phyloP scores from a whole-genome alignment of 192 early-diverging fungal genomes.

The Backusella mclennaniae region DNA sequence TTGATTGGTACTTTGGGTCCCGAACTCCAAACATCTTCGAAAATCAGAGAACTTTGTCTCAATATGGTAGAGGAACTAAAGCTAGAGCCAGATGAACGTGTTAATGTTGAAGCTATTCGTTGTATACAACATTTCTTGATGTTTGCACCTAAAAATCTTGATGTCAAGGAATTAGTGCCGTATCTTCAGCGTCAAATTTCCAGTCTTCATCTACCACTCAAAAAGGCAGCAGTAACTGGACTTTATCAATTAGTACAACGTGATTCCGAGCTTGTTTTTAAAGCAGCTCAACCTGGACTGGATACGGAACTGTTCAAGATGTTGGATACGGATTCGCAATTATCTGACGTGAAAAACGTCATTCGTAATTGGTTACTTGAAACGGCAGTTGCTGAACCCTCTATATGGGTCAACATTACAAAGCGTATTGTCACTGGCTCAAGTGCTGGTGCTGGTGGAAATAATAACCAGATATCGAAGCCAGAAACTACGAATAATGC shows the following conservation, averaged over 20 bases:
- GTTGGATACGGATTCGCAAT: constrained; percentile 68
- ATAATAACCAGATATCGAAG: constrained; percentile 30
- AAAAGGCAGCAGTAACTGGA: constrained; percentile 80
- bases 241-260: constrained; percentile 83
- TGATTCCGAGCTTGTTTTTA: constrained; percentile 70
- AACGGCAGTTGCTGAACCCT: constrained; percentile 62
- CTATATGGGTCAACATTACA: constrained; percentile 81
- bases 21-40: constrained; percentile 73
- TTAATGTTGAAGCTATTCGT: constrained; percentile 80
- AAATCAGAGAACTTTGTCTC: constrained; percentile 77
- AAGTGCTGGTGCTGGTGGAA: background rate
- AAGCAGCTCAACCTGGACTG: constrained; percentile 55
- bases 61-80: constrained; percentile 78
- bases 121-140: constrained; percentile 88
- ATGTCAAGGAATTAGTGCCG: constrained; percentile 64
- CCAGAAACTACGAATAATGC: constrained; percentile 10
- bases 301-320: constrained; percentile 83
- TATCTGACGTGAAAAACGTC: constrained; percentile 59
- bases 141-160: constrained; percentile 79
- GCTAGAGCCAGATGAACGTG: constrained; percentile 70
- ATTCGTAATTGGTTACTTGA: constrained; percentile 61
- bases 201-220: constrained; percentile 54
- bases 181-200: constrained; percentile 74
- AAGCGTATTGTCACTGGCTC: constrained; percentile 69
- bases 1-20: constrained; percentile 90